A percentile compares a stretch with the other conserved stretches of the same genome.
phyloP scores from a whole-genome alignment of 2,329 filamentous ascomycete genomes.

The Metarhizium brunneum region DNA sequence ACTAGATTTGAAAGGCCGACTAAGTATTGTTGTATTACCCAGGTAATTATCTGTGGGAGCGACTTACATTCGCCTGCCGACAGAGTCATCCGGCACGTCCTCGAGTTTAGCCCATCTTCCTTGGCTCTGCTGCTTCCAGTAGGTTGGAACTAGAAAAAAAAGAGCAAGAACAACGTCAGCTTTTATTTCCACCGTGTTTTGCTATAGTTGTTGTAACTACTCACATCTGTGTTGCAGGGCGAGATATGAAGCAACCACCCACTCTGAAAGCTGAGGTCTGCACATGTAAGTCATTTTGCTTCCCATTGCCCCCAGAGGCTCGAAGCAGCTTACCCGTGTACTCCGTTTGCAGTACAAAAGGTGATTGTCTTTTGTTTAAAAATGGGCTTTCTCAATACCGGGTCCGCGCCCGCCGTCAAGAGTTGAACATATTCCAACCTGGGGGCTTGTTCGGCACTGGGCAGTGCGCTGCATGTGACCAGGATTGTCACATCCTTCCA shows the following conservation, averaged over 20 bases:
- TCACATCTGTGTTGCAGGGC: background rate
- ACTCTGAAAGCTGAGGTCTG: background rate
- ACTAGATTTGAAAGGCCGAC: constrained; percentile 7
- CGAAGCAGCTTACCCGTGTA: background rate
- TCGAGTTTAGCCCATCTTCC: background rate
- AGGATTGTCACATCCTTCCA: too few species aligned
- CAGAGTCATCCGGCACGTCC: background rate
- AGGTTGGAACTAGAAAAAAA: background rate
- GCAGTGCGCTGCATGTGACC: too few species aligned
- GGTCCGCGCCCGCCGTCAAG: background rate
- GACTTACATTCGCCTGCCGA: background rate
- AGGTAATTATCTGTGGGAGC: background rate
- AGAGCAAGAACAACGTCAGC: too few species aligned
- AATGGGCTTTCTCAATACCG: background rate
- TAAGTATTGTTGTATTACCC: too few species aligned
- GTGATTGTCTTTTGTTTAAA: background rate
- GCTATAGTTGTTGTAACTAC: background rate
- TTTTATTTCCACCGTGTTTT: too few species aligned
- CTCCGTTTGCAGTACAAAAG: background rate
- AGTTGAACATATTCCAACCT: background rate
- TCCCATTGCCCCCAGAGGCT: too few species aligned
- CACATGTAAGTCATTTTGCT: background rate
- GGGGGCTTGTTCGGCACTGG: background rate
- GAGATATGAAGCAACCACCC: background rate
- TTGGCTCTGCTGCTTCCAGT: background rate